Evolutionary conservation across 495 filamentous ascomycete species (phyloP).

Genomic region (Aspergillus bertholletiae): DNA sequence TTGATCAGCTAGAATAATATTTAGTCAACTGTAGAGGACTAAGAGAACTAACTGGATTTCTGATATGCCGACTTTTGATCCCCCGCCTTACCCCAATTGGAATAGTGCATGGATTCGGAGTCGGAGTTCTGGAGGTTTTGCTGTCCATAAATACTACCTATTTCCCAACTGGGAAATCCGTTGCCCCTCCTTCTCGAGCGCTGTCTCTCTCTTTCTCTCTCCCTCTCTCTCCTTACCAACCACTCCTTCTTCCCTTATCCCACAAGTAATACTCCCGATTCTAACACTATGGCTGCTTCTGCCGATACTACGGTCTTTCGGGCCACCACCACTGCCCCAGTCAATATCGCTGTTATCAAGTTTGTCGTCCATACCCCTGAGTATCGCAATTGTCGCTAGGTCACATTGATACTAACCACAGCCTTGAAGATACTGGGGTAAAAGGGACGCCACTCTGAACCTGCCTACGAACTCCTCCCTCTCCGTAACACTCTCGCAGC

Average conservation of each 20-base stretch:
- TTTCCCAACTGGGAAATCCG: constrained; percentile 17
- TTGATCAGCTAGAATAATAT: neutral
- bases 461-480: constrained; percentile 97
- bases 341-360: constrained; percentile 99
- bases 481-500: constrained; percentile 90
- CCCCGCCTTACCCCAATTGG: neutral
- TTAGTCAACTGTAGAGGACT: no score
- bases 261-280: neutral
- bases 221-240: neutral
- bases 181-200: neutral
- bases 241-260: neutral
- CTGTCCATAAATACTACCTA: neutral
- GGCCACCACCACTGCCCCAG: constrained; percentile 92
- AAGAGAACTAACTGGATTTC: no score
- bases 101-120: neutral
- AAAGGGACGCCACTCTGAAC: constrained; percentile 87
- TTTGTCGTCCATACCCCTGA: constrained; percentile 29
- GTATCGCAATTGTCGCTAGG: neutral
- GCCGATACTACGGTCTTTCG: constrained; percentile 60
- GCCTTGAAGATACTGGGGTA: constrained; percentile 85
- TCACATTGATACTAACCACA: constrained; percentile 19
- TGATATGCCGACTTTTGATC: no score
- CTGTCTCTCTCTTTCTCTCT: constrained; percentile 9
- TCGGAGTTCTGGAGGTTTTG: neutral
- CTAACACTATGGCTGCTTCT: constrained; percentile 43